Base-by-base conservation (phyloP, 1,284 basidiomycete genomes). In the Moniliophthora roreri region DNA sequence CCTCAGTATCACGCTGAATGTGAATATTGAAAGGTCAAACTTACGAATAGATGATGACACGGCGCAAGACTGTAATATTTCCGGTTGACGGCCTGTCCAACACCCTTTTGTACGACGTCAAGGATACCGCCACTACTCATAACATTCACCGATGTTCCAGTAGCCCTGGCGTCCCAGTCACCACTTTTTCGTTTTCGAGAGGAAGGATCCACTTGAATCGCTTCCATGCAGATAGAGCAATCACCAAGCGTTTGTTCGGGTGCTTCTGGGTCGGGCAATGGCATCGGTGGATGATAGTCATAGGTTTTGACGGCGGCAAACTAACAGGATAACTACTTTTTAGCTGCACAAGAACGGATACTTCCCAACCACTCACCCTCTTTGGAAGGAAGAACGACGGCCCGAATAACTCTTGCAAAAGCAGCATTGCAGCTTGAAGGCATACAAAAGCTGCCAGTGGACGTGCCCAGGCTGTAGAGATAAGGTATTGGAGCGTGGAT, bases 201-300 rank as follows among this genome's bases (percentile, higher is more conserved):
- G 6, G 66, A 68, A 38, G 75, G 63, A 48, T 84, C 81, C n/a
- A 84, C 70, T 38, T 81, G 64, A 56, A 95, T 94, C 7, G 84
- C 79, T 56, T 95, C 93, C 90, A 95, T 93, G 66, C 93, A 95
- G 56, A 95, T 95, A 3, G 89, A 84, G 62, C 93, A 95, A 62
- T 94, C 91, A 4, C 87, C 91, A 15, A 93, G 74, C 9, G 84
- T 81, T 58, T 84, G 79, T 39, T 85, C 83, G 1, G 85, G 83
- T 5, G 86, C 78, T 67, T 93, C 91, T 0, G 85, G 67, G 62
- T 93, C 89, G 1, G 85, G 76, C 1, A 80, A 63, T 1, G 88
- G 86, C 38, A 95, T 48, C 1, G 81, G 74, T 8, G 91, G 93
- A 67, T 95, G 93, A 65, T 94, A 95, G 65, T 95, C 82, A 71